Percentiles rank a stretch among this genome's conserved stretches.
Evolutionary conservation across 2,329 filamentous ascomycete species (phyloP).

Genomic region (Chaetomium globosum): DNA sequence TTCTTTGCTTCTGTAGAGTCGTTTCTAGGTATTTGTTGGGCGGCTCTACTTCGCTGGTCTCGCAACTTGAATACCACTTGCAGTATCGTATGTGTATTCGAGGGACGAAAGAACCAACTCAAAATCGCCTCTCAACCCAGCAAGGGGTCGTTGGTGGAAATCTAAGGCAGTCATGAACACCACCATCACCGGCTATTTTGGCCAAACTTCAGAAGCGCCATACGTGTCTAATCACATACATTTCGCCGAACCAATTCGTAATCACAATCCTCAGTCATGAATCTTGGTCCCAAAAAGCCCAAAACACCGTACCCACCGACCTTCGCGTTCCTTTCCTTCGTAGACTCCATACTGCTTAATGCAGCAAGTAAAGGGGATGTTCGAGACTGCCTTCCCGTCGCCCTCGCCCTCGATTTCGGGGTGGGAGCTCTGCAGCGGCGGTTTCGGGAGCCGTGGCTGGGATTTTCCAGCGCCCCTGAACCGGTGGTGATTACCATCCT

Average conservation of each 20-base stretch:
- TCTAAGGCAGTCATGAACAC: too few species aligned
- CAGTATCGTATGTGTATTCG: neutral
- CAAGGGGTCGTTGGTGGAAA: too few species aligned
- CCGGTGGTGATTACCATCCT: constrained; percentile 24
- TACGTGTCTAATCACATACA: neutral
- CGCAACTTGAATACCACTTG: neutral
- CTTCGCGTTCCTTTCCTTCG: constrained; percentile 44
- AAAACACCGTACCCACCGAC: constrained; percentile 33
- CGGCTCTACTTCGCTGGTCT: neutral
- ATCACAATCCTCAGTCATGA: constrained; percentile 6
- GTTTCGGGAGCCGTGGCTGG: constrained; percentile 21
- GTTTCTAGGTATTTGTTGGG: neutral
- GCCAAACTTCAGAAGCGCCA: neutral
- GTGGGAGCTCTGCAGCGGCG: constrained; percentile 26
- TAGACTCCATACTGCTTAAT: constrained; percentile 67
- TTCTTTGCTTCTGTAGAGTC: neutral
- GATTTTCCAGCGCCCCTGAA: constrained; percentile 11
- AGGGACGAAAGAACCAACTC: neutral
- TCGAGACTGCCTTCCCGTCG: constrained; percentile 45
- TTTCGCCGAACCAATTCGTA: neutral
- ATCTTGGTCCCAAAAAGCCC: constrained; percentile 38
- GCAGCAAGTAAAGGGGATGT: constrained; percentile 69
- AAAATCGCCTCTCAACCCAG: neutral
- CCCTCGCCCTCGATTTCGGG: constrained; percentile 29
- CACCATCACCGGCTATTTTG: too few species aligned